phyloP scores from a whole-genome alignment of 225 moss, liverwort and hornwort genomes.

The Bryoerythrophyllum caledonicum region DNA sequence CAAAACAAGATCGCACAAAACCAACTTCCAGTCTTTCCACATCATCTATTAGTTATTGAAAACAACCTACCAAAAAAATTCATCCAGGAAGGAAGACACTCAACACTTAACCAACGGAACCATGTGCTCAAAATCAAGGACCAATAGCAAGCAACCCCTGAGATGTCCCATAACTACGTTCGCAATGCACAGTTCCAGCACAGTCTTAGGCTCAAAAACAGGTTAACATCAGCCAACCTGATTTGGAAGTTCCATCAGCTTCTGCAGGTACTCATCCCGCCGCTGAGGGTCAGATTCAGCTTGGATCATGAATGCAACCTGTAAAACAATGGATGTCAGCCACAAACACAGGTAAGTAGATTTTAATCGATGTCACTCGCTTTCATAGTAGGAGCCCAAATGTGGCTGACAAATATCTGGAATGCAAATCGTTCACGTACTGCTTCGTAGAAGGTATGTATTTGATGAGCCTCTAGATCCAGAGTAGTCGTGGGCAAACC shows the following conservation, averaged over 20 bases:
- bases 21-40: not conserved
- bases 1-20: not conserved
- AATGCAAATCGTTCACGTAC: constrained; percentile 33
- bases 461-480: constrained; percentile 94
- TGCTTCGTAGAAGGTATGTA: constrained; percentile 93
- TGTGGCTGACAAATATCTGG: not conserved
- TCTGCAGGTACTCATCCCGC: constrained; percentile 93
- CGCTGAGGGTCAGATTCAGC: constrained; percentile 91
- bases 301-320: constrained; percentile 99
- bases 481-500: constrained; percentile 84
- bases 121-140: too few relatives aligned
- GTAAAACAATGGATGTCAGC: not conserved
- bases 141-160: not conserved
- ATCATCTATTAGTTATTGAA: not conserved
- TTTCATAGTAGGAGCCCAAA: not conserved
- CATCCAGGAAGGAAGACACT: not conserved
- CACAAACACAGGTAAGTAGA: not conserved
- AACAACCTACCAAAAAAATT: not conserved
- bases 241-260: constrained; percentile 96
- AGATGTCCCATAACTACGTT: too few relatives aligned
- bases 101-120: not conserved
- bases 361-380: not conserved
- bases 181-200: not conserved
- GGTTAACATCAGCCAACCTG: constrained; percentile 38
- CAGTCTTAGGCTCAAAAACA: not conserved